phyloP scores from a whole-genome alignment of 2,329 filamentous ascomycete genomes.

The Fragosphaeria purpurea region DNA sequence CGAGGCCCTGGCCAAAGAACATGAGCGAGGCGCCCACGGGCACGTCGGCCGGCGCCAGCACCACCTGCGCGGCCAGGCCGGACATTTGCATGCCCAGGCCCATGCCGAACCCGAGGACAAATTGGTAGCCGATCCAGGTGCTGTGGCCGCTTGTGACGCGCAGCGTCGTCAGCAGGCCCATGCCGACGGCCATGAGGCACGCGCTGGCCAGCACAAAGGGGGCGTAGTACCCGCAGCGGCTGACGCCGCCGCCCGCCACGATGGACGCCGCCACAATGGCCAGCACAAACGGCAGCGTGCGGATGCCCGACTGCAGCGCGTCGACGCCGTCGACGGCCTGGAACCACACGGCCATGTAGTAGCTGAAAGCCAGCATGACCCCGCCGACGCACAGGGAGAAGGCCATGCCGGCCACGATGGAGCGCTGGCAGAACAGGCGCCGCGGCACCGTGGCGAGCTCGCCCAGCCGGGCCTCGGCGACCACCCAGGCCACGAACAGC shows the following conservation, averaged over 20 bases:
- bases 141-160: conserved; percentile 9
- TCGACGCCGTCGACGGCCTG: conserved; percentile 29
- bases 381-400: not conserved
- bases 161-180: conserved; percentile 27
- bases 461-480: conserved; percentile 22
- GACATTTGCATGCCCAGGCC: conserved; percentile 29
- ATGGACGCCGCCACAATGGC: conserved; percentile 26
- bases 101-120: conserved; percentile 27
- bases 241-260: conserved; percentile 24
- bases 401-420: not conserved
- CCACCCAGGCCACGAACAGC: conserved; percentile 20
- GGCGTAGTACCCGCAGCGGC: conserved; percentile 28
- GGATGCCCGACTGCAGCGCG: conserved; percentile 29
- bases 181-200: conserved; percentile 20
- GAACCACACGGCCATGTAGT: conserved; percentile 26
- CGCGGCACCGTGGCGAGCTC: conserved; percentile 30
- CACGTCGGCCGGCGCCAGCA: conserved; percentile 18
- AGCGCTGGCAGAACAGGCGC: conserved; percentile 27
- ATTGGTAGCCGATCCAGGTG: conserved; percentile 25
- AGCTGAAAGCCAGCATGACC: not conserved
- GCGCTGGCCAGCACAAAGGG: conserved; percentile 24
- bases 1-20: conserved; percentile 30
- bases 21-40: conserved; percentile 28
- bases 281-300: conserved; percentile 30
- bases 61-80: conserved; percentile 29